Conservation (phyloP, 1,139 yeast genomes). For the Protomyces macrosporus region DNA sequence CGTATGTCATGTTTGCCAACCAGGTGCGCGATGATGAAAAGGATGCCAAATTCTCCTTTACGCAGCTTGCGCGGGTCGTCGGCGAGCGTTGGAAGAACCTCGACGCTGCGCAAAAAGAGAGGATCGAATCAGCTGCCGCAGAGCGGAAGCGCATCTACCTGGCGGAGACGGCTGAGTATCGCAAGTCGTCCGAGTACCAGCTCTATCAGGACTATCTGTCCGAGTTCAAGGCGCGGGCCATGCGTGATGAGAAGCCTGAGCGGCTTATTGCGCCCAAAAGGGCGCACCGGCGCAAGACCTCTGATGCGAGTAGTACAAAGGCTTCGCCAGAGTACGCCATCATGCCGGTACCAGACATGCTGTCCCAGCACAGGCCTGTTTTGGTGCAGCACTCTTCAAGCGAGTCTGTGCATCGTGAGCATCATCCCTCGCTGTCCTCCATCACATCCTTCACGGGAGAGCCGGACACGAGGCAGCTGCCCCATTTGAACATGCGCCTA, state of each 20-base stretch:
- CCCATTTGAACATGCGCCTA: not conserved
- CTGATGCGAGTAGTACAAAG: not conserved
- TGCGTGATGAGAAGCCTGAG: constrained; percentile 17
- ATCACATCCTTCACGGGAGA: no score
- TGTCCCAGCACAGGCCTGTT: no score
- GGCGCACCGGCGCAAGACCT: no score
- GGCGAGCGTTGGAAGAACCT: constrained; percentile 26
- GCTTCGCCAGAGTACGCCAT: not conserved
- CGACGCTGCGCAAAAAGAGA: constrained; percentile 2
- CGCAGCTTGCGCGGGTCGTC: constrained; percentile 15
- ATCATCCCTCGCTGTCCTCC: no score
- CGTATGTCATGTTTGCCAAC: constrained; percentile 25
- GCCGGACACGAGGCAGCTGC: not conserved
- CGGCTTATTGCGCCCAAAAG: constrained; percentile 10
- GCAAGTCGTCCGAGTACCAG: constrained; percentile 11
- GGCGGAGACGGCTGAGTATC: constrained; percentile 5
- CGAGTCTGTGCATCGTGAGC: no score
- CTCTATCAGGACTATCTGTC: constrained; percentile 22
- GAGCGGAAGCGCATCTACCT: constrained; percentile 1
- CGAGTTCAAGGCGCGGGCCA: constrained; percentile 22
- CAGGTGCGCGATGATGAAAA: constrained; percentile 18
- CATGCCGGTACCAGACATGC: no score
- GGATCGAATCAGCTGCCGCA: constrained; percentile 19
- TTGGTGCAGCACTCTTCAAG: no score
- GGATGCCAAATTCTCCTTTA: constrained; percentile 10